These are phyloP conservation scores for Ascochyta clinopodiicola DNA, from an alignment of 2,329 filamentous ascomycete genomes.

Conservation along the genomic window DNA sequence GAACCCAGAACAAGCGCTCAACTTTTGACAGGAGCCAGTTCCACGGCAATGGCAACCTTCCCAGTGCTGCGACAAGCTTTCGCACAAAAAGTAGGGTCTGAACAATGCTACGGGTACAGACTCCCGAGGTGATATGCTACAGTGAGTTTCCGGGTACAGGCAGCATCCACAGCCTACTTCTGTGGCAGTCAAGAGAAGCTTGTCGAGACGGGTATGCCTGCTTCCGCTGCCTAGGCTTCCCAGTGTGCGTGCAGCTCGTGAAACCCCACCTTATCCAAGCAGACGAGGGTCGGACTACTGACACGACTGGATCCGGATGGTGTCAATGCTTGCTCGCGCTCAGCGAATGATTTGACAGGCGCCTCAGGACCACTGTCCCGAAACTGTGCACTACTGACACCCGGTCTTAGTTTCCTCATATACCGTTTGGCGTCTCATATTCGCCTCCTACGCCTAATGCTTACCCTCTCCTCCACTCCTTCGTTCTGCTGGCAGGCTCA, in stretches of 20 bases:
- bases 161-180: conserved; percentile 33
- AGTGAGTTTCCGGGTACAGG: conserved; percentile 18
- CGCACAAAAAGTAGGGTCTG: neutral
- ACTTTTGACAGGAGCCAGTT: conserved; percentile 16
- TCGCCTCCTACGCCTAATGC: conserved; percentile 44
- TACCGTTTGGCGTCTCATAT: conserved; percentile 50
- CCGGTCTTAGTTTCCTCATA: conserved; percentile 45
- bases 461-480: conserved; percentile 45
- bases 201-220: conserved; percentile 41
- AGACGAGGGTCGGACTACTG: conserved; percentile 34
- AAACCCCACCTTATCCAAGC: conserved; percentile 45
- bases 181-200: conserved; percentile 26
- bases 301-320: conserved; percentile 30
- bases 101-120: neutral
- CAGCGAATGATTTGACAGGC: conserved; percentile 42
- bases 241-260: conserved; percentile 36
- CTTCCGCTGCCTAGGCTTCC: conserved; percentile 41
- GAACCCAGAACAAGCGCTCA: conserved; percentile 29
- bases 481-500: conserved; percentile 51
- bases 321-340: conserved; percentile 40
- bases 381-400: conserved; percentile 46
- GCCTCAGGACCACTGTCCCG: conserved; percentile 48
- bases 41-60: conserved; percentile 3
- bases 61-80: neutral
- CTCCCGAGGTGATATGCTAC: neutral